Evolutionary conservation across 2,329 filamentous ascomycete genomes (phyloP).

Genomic region (Sporothrix curviconia): DNA sequence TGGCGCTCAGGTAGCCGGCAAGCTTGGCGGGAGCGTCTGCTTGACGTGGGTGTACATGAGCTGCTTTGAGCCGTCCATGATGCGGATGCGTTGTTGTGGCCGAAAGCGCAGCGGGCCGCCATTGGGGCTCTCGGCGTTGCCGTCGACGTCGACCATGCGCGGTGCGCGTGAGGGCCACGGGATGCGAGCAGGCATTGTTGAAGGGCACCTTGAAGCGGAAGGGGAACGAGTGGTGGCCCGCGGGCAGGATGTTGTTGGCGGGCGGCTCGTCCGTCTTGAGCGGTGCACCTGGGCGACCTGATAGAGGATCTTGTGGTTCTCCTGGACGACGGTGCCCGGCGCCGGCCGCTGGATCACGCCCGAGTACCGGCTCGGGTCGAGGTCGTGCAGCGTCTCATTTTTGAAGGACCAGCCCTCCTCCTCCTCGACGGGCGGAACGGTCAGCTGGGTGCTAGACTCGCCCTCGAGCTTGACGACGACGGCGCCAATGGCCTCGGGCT

Average conservation of each 20-base stretch:
- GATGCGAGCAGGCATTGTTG: slow-evolving; percentile 64
- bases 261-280: slow-evolving; percentile 35
- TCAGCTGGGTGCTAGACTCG: slow-evolving; percentile 63
- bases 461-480: slow-evolving; percentile 80
- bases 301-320: slow-evolving; percentile 70
- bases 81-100: slow-evolving; percentile 46
- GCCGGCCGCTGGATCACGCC: slow-evolving; percentile 9
- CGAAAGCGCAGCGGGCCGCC: slow-evolving; percentile 40
- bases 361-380: not conserved
- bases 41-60: slow-evolving; percentile 66
- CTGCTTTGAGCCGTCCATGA: slow-evolving; percentile 59
- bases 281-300: slow-evolving; percentile 65
- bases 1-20: slow-evolving; percentile 87
- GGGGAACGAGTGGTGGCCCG: slow-evolving; percentile 68
- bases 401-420: slow-evolving; percentile 15
- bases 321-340: slow-evolving; percentile 39
- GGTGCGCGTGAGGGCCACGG: slow-evolving; percentile 45
- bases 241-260: slow-evolving; percentile 46
- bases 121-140: slow-evolving; percentile 32
- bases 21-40: slow-evolving; percentile 78
- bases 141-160: slow-evolving; percentile 50
- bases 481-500: slow-evolving; percentile 62
- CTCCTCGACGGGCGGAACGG: slow-evolving; percentile 39
- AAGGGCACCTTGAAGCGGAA: slow-evolving; percentile 73
- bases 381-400: not conserved